Conservation (phyloP, 1,284 basidiomycete genomes). For the Ustilago crameri region DNA sequence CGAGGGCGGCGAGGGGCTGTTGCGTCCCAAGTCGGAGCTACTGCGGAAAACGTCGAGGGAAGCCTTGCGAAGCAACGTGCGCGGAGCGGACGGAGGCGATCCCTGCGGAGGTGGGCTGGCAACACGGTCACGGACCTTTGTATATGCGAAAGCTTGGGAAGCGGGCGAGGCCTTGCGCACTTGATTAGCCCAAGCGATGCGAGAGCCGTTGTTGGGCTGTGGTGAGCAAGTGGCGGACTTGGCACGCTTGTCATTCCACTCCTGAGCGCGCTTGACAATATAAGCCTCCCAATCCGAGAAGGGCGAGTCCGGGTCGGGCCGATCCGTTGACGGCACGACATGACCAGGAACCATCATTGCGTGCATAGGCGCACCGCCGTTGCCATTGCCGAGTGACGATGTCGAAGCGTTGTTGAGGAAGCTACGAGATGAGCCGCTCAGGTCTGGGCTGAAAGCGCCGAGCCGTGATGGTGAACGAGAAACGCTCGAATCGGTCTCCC, state of each 20-base stretch:
- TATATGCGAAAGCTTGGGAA: conserved; percentile 26
- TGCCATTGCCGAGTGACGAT: conserved; percentile 10
- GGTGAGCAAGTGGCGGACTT: conserved; percentile 11
- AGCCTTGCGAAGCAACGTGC: conserved; percentile 19
- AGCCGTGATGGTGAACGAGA: conserved; percentile 9
- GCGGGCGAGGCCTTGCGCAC: conserved; percentile 28
- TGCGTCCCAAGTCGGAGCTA: conserved; percentile 1
- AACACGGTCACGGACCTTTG: conserved; percentile 35
- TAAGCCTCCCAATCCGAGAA: conserved; percentile 47
- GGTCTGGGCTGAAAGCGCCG: not conserved
- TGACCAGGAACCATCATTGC: conserved; percentile 42
- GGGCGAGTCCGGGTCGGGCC: conserved; percentile 23
- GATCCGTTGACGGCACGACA: conserved; percentile 20
- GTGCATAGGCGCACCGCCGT: conserved; percentile 31
- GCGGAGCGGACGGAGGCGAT: conserved; percentile 15
- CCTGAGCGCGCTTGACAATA: conserved; percentile 36
- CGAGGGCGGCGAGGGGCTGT: conserved; percentile 7
- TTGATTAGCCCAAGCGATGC: conserved; percentile 46
- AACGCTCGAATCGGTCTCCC: conserved; percentile 8
- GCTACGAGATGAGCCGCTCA: conserved; percentile 1
- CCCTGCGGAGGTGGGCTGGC: conserved; percentile 22
- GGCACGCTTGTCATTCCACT: conserved; percentile 28
- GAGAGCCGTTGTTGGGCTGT: conserved; percentile 5
- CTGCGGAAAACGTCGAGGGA: conserved; percentile 31
- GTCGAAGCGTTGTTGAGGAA: conserved; percentile 17